Percentiles rank a stretch among this genome's conserved stretches.
These are phyloP conservation scores for Penicillium sclerotiorum DNA, from an alignment of 2,329 filamentous ascomycete species.

Conservation along the genomic window DNA sequence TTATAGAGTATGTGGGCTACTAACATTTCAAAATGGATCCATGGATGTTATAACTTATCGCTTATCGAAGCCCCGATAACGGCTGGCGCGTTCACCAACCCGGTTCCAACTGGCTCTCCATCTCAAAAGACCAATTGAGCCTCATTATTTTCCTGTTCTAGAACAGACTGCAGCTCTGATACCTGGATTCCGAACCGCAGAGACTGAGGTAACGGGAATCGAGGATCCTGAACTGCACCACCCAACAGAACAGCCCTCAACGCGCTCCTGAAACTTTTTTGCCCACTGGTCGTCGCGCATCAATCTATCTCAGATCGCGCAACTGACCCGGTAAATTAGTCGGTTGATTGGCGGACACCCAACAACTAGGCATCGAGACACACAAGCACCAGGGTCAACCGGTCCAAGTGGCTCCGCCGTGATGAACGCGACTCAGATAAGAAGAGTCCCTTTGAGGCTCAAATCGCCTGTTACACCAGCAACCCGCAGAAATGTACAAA, in stretches of 20 bases:
- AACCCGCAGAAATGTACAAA: slow-evolving; percentile 20
- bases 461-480: slow-evolving; percentile 15
- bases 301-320: neutral
- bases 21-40: no score
- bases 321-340: neutral
- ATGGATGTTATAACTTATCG: no score
- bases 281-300: neutral
- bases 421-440: slow-evolving; percentile 32
- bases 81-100: no score
- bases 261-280: neutral
- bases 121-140: no score
- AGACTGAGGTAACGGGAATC: neutral
- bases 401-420: slow-evolving; percentile 1
- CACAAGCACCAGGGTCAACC: neutral
- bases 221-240: neutral
- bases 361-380: neutral
- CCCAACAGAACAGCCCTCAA: neutral
- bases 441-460: slow-evolving; percentile 25
- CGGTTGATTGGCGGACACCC: neutral
- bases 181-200: neutral
- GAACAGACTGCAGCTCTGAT: no score
- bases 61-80: no score
- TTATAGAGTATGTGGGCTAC: no score
- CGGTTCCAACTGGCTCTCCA: no score
- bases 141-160: no score